phyloP scores from a whole-genome alignment of 495 filamentous ascomycete species.

The Hypoxylon lienhwacheense region DNA sequence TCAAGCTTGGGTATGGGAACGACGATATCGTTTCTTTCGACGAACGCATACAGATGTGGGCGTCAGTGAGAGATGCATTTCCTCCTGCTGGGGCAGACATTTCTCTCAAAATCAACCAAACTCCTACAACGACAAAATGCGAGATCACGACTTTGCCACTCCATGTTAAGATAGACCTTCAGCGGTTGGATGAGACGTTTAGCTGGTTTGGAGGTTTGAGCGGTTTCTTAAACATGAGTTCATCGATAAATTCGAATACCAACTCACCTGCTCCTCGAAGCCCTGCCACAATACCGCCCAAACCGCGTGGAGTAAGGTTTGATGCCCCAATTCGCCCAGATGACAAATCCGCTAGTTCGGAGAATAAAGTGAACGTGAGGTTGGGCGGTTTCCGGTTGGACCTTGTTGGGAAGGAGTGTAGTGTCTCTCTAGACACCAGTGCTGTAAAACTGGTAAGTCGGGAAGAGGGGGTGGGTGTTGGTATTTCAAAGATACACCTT shows the following conservation, averaged over 20 bases:
- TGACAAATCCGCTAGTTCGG: constrained; percentile 48
- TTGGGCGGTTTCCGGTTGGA: constrained; percentile 75
- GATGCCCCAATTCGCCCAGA: constrained; percentile 56
- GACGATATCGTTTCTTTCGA: constrained; percentile 77
- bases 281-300: constrained; percentile 42
- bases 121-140: constrained; percentile 54
- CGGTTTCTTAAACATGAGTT: constrained; percentile 84
- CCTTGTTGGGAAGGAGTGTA: constrained; percentile 74
- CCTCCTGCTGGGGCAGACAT: constrained; percentile 65
- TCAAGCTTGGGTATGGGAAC: constrained; percentile 72
- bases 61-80: constrained; percentile 66
- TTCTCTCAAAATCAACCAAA: constrained; percentile 59
- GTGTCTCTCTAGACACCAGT: constrained; percentile 70
- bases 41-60: constrained; percentile 63
- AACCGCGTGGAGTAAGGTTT: constrained; percentile 72
- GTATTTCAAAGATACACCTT: constrained; percentile 73
- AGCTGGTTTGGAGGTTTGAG: constrained; percentile 90
- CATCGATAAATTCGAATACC: constrained; percentile 76
- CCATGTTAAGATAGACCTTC: constrained; percentile 74
- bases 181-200: constrained; percentile 81
- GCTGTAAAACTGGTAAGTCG: constrained; percentile 78
- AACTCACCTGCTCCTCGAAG: constrained; percentile 52
- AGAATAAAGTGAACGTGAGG: constrained; percentile 72
- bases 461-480: constrained; percentile 65
- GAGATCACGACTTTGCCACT: constrained; percentile 84